Conservation (phyloP, 176 grass and related monocot genomes). For the Eragrostis nindensis region DNA sequence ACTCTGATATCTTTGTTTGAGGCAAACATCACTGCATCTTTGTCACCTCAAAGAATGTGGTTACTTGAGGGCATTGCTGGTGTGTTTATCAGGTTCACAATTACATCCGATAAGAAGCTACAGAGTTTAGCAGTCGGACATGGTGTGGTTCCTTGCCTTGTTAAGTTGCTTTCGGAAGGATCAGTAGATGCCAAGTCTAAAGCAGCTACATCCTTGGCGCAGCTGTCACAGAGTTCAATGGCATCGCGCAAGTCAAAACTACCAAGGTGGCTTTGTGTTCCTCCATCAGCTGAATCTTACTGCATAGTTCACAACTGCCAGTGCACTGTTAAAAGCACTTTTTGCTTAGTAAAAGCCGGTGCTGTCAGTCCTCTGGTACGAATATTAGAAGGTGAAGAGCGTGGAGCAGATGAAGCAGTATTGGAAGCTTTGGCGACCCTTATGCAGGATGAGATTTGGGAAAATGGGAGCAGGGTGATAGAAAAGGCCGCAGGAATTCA, state of each 20-base stretch:
- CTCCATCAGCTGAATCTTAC: conserved; percentile 63
- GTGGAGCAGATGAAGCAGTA: conserved; percentile 60
- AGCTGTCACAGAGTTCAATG: conserved; percentile 69
- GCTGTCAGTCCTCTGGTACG: conserved; percentile 56
- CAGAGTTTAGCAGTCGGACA: conserved; percentile 63
- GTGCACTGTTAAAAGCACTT: conserved; percentile 73
- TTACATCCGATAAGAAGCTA: conserved; percentile 76
- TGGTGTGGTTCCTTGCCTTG: conserved; percentile 70
- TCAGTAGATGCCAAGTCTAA: conserved; percentile 74
- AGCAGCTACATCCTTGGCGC: conserved; percentile 69
- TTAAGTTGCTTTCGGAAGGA: conserved; percentile 72
- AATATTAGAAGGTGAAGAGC: conserved; percentile 69
- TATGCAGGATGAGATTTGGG: conserved; percentile 78
- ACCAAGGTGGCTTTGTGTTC: conserved; percentile 65
- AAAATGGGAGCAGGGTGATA: conserved; percentile 64
- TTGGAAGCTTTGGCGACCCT: conserved; percentile 71
- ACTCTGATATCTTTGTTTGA: conserved; percentile 63
- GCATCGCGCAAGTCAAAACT: conserved; percentile 51
- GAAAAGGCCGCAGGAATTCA: conserved; percentile 67
- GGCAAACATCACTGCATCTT: conserved; percentile 39
- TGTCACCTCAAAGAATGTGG: conserved; percentile 34
- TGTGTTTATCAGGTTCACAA: conserved; percentile 73
- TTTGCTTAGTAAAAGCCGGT: conserved; percentile 80
- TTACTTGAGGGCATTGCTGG: conserved; percentile 78
- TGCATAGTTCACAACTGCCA: conserved; percentile 67